Base-by-base conservation (phyloP, 2,329 filamentous ascomycete genomes). In the Fusarium sambucinum region DNA sequence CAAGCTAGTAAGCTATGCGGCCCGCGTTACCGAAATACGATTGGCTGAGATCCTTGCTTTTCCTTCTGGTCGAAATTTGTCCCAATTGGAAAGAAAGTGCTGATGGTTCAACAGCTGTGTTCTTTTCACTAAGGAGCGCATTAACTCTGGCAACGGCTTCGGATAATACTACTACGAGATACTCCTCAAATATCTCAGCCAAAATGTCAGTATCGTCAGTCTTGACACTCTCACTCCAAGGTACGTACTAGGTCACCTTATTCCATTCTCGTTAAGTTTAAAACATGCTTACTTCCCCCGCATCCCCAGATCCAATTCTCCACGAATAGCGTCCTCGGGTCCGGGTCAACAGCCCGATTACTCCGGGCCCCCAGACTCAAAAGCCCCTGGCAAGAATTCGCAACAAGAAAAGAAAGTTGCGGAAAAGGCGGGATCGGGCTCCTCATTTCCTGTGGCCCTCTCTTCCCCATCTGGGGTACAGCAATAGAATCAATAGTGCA, bases 251-350 rank as follows among this genome's bases (percentile, higher is more conserved):
- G 6, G 13, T 37, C 25, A n/a, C 30, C 13, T 10, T 30, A 23
- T 27, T 23, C 30, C 25, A 25, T 41, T 12, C 25, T 50, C 23
- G 30, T 48, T 19, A 41, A 33, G 54, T 19, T 58, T 14, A 25
- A 50, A 25, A 42, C 41, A 46, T 62, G 65, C 52, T 66, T 55
- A 52, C 51, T 68, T 68, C 54, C 68, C 68, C 68, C 66, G 64
- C 68, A 70, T 59, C 61, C 27, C 48, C 25, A 32, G 16, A 27
- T 32, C 46, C 41, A 55, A 59, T 69, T 56, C 56, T 69, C 68
- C 68, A 69, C 68, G 64, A 70, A 70, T 62, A 48, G 41, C 10
- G 19, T n/a, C 44, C 25, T 47, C 38, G 21, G 21, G 41, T 46
- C 41, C 68, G 68, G 68, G 48, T 48, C 63, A 48, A 48, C 40